phyloP scores from a whole-genome alignment of 768 basidiomycete genomes.

The Tulasnella sp. region DNA sequence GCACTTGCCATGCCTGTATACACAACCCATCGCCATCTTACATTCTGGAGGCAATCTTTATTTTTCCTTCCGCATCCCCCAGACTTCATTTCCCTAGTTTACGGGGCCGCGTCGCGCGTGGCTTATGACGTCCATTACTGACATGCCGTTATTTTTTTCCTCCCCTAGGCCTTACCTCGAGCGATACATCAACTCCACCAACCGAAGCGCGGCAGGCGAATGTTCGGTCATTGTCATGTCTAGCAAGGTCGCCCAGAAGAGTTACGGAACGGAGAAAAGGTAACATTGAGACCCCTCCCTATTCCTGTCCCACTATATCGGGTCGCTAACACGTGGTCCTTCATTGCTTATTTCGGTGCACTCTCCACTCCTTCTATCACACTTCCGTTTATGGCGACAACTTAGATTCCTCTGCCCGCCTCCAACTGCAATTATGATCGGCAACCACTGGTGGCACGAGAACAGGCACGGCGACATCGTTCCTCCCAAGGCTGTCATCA shows the following conservation, averaged over 20 bases:
- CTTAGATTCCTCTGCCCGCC: conserved; percentile 81
- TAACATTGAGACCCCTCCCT: conserved; percentile 24
- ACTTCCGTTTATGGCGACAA: neutral
- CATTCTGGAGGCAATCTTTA: neutral
- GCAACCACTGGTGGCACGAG: conserved; percentile 91
- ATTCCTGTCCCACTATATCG: neutral
- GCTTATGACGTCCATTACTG: no score
- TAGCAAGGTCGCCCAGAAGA: conserved; percentile 95
- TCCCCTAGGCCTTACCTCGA: conserved; percentile 60
- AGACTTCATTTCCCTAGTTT: no score
- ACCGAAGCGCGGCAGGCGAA: conserved; percentile 84
- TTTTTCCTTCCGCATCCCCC: neutral
- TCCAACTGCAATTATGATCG: conserved; percentile 88
- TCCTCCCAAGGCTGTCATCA: conserved; percentile 75
- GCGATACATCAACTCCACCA: conserved; percentile 73
- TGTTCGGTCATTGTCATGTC: conserved; percentile 94
- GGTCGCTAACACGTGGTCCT: conserved; percentile 3
- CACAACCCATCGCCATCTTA: neutral
- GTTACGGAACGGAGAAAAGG: conserved; percentile 94
- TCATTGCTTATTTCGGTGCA: neutral
- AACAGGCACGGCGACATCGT: conserved; percentile 51
- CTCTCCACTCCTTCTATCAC: conserved; percentile 1
- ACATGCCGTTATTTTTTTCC: no score
- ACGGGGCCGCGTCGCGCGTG: no score
- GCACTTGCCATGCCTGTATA: neutral